These are phyloP conservation scores for Aspergillus egyptiacus DNA, from an alignment of 495 filamentous ascomycete species.

Conservation along the genomic window DNA sequence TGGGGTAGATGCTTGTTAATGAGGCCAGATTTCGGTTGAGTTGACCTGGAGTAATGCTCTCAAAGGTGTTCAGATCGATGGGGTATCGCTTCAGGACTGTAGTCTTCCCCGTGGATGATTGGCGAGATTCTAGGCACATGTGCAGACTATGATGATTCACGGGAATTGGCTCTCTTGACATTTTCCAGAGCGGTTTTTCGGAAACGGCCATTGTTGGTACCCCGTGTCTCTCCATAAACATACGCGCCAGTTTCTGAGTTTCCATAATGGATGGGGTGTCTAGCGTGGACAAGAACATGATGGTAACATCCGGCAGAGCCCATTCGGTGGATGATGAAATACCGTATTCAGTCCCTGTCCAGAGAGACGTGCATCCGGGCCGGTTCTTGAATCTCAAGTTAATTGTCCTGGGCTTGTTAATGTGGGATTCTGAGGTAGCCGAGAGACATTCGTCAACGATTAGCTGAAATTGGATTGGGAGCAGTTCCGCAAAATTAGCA, in stretches of 20 bases:
- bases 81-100: constrained; percentile 55
- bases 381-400: constrained; percentile 55
- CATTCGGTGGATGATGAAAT: constrained; percentile 47
- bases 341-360: constrained; percentile 43
- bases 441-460: constrained; percentile 65
- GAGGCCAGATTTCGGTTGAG: constrained; percentile 70
- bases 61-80: constrained; percentile 67
- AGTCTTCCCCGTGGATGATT: constrained; percentile 43
- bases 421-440: constrained; percentile 41
- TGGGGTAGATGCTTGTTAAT: constrained; percentile 48
- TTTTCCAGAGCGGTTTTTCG: constrained; percentile 51
- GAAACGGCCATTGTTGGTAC: constrained; percentile 65
- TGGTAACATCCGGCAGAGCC: constrained; percentile 64
- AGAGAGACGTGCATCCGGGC: constrained; percentile 39
- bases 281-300: constrained; percentile 57
- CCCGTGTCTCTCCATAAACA: constrained; percentile 59
- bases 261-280: constrained; percentile 44
- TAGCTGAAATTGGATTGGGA: constrained; percentile 70
- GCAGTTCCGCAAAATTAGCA: constrained; percentile 59
- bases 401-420: constrained; percentile 41
- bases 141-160: constrained; percentile 55
- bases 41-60: constrained; percentile 65
- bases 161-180: constrained; percentile 34
- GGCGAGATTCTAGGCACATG: constrained; percentile 61
- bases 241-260: constrained; percentile 50